Percentiles rank a stretch among this genome's conserved stretches.
phyloP scores from a whole-genome alignment of 345 rosid genomes.

The Chamaenerion angustifolium region DNA sequence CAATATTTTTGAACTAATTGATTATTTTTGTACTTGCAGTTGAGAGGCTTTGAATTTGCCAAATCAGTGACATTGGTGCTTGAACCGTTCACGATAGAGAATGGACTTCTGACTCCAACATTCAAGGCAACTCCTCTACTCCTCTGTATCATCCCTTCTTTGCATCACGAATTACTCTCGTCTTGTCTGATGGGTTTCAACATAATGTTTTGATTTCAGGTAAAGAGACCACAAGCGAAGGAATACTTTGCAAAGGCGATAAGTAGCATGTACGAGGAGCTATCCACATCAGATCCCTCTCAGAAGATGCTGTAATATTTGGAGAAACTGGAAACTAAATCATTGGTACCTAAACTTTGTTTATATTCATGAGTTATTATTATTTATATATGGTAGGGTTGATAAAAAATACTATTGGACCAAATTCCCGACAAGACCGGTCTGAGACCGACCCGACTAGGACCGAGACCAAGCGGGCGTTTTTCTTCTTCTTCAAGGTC shows the following conservation, averaged over 20 bases:
- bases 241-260: conserved; percentile 53
- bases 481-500: too few relatives aligned
- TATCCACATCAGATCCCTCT: conserved; percentile 40
- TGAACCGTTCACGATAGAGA: conserved; percentile 74
- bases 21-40: conserved; percentile 21
- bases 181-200: background rate
- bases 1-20: background rate
- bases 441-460: too few relatives aligned
- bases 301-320: conserved; percentile 7
- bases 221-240: conserved; percentile 81
- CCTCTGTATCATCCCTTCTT: too few relatives aligned
- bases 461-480: too few relatives aligned
- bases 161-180: too few relatives aligned
- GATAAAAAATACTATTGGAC: too few relatives aligned
- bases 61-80: conserved; percentile 78
- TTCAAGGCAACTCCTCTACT: conserved; percentile 39
- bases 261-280: conserved; percentile 37
- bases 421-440: too few relatives aligned
- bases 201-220: conserved; percentile 18
- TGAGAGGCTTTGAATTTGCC: conserved; percentile 89
- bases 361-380: too few relatives aligned
- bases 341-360: background rate
- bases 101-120: conserved; percentile 85
- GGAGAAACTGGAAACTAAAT: background rate
- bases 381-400: too few relatives aligned